Evolutionary conservation across 75 land plant species (phyloP).

Genomic region (Cunninghamia lanceolata): DNA sequence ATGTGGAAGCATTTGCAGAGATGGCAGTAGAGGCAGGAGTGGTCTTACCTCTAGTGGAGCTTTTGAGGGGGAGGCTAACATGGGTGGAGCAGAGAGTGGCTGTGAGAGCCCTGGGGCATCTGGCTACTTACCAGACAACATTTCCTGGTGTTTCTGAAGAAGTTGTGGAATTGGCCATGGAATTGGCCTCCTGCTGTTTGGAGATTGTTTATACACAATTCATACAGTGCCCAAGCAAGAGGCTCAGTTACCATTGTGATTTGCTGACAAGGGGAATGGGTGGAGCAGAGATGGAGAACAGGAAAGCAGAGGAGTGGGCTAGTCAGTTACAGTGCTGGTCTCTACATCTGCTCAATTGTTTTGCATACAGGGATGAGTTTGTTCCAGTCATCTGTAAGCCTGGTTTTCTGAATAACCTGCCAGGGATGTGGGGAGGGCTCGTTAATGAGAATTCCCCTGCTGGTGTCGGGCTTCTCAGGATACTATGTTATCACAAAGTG

Average conservation of each 20-base stretch:
- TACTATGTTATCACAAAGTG: slow-evolving; percentile 40
- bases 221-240: slow-evolving; percentile 18
- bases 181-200: slow-evolving; percentile 43
- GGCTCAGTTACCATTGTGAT: slow-evolving; percentile 57
- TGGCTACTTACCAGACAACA: slow-evolving; percentile 53
- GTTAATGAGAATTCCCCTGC: slow-evolving; percentile 58
- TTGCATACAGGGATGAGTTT: slow-evolving; percentile 49
- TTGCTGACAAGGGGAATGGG: slow-evolving; percentile 70
- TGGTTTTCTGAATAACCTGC: slow-evolving; percentile 46
- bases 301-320: slow-evolving; percentile 85
- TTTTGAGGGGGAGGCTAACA: slow-evolving; percentile 58
- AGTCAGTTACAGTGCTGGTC: slow-evolving; percentile 89
- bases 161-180: slow-evolving; percentile 54
- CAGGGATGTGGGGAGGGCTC: slow-evolving; percentile 75
- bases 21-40: slow-evolving; percentile 66
- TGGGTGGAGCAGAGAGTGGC: slow-evolving; percentile 93
- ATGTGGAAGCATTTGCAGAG: slow-evolving; percentile 46
- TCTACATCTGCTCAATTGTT: slow-evolving; percentile 61
- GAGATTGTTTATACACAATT: slow-evolving; percentile 52
- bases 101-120: slow-evolving; percentile 71
- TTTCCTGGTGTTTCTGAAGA: slow-evolving; percentile 49
- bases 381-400: slow-evolving; percentile 34
- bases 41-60: slow-evolving; percentile 61
- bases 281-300: slow-evolving; percentile 47
- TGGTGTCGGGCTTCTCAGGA: slow-evolving; percentile 67